Evolutionary conservation across 169 alveolate species (phyloP).

Genomic region (Plasmodium knowlesi): DNA sequence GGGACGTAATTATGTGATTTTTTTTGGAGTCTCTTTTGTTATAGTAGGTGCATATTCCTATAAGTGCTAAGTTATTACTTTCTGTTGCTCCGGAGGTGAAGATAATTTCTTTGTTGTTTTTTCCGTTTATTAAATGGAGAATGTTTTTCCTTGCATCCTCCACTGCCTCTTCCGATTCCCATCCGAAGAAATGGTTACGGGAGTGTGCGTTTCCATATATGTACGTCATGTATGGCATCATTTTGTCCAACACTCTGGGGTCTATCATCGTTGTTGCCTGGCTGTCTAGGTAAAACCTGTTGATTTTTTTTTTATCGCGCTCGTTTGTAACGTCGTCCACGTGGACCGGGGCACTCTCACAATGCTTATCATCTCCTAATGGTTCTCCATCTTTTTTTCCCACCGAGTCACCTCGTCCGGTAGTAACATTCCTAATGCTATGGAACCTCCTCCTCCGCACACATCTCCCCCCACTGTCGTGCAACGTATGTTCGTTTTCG

Average conservation of each 20-base stretch:
- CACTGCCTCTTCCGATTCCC: conserved; percentile 96
- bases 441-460: conserved; percentile 3
- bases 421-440: background rate
- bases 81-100: conserved; percentile 99
- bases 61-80: conserved; percentile 95
- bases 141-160: conserved; percentile 94
- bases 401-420: background rate
- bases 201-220: conserved; percentile 98
- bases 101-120: conserved; percentile 92
- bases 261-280: conserved; percentile 98
- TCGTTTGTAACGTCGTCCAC: conserved; percentile 16
- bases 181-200: conserved; percentile 96
- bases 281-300: conserved; percentile 93
- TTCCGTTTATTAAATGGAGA: conserved; percentile 89
- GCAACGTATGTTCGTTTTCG: background rate
- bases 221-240: conserved; percentile 96
- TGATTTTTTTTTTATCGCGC: conserved; percentile 54
- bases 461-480: background rate
- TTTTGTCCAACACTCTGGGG: conserved; percentile 97
- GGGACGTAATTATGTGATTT: conserved; percentile 97
- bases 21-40: conserved; percentile 83
- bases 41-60: conserved; percentile 91
- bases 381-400: background rate
- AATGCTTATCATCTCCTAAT: background rate
- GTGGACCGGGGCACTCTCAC: background rate